Base-by-base conservation (phyloP, 768 basidiomycete genomes). In the Hypsizygus marmoreus region DNA sequence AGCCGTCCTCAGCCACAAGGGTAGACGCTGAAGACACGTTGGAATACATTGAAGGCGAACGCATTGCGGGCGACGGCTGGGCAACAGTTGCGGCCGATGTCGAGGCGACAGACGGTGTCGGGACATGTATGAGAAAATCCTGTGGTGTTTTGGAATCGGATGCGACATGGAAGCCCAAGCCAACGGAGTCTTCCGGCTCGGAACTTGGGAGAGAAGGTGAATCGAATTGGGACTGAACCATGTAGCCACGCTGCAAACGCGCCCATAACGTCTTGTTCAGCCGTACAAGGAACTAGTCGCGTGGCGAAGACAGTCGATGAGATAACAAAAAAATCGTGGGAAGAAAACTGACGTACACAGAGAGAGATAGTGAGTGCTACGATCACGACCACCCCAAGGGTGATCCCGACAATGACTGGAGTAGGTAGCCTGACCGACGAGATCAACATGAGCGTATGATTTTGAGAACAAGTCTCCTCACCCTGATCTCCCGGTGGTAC, bases 151-250 rank as follows among this genome's bases (percentile, higher is more conserved):
- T 49, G n/a, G 24, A 34, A 17, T 29, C 39, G 2, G 37, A 32
- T 4, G 47, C 30, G 17, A 37, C 36, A 36, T 34, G 44, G 14
- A 6, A 48, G 12, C 39, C 39, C n/a, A n/a, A n/a, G n/a, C n/a
- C n/a, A n/a, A n/a, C n/a, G n/a, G n/a, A n/a, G 13, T 36, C 17
- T 13, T 47, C 47, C 9, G 33, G 20, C 24, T 37, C 39, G 40
- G 30, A 26, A 11, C 13, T 33, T 3, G 16, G 49, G 47, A 42
- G 38, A 8, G 30, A 20, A 10, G 33, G 35, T 5, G 38, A 17
- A 36, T 62, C 62, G 31, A 58, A 63, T 45, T 65, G 64, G 11
- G 60, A 59, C 47, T 63, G 64, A 13, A 60, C 59, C 53, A 54
- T 61, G 45, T 63, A 63, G 8, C 58, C 60, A 1, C 55, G 47